Conservation (phyloP, 805 yeast genomes). For the Starmerella potacharoeniae region DNA sequence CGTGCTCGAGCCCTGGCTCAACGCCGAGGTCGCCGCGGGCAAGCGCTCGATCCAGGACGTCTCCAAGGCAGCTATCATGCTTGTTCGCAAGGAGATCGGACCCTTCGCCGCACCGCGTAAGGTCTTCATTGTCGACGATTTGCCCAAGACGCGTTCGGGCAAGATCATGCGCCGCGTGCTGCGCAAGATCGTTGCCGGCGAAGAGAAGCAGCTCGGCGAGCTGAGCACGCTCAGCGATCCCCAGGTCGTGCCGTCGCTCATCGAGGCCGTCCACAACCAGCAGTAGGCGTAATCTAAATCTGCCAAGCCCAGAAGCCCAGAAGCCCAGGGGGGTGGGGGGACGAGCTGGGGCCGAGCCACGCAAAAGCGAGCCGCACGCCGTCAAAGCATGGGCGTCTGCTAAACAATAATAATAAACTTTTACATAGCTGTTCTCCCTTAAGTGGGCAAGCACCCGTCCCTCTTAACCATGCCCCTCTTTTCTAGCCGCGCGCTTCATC, state of each 20-base stretch:
- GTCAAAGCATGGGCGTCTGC: no score
- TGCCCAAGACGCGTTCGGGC: slow-evolving; percentile 97
- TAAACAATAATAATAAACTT: not conserved
- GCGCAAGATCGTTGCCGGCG: slow-evolving; percentile 85
- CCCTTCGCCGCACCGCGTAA: slow-evolving; percentile 92
- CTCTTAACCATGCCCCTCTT: no score
- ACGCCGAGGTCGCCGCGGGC: slow-evolving; percentile 36
- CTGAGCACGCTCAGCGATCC: slow-evolving; percentile 83
- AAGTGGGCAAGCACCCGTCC: no score
- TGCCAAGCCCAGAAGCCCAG: no score
- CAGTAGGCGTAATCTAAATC: not conserved
- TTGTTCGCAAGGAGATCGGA: slow-evolving; percentile 86
- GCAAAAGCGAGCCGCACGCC: no score
- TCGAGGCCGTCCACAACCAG: slow-evolving; percentile 41
- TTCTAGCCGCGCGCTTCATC: no score
- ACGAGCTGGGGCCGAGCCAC: no score
- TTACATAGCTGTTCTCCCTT: not conserved
- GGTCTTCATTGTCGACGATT: slow-evolving; percentile 70
- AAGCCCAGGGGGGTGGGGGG: no score
- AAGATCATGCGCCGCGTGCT: slow-evolving; percentile 97
- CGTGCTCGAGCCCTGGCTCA: slow-evolving; percentile 41
- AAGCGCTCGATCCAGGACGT: slow-evolving; percentile 30
- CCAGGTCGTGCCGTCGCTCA: slow-evolving; percentile 63
- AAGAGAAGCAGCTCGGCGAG: slow-evolving; percentile 88
- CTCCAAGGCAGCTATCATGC: slow-evolving; percentile 65